Conservation (phyloP, 768 basidiomycete genomes). For the Dentipellis sp. region DNA sequence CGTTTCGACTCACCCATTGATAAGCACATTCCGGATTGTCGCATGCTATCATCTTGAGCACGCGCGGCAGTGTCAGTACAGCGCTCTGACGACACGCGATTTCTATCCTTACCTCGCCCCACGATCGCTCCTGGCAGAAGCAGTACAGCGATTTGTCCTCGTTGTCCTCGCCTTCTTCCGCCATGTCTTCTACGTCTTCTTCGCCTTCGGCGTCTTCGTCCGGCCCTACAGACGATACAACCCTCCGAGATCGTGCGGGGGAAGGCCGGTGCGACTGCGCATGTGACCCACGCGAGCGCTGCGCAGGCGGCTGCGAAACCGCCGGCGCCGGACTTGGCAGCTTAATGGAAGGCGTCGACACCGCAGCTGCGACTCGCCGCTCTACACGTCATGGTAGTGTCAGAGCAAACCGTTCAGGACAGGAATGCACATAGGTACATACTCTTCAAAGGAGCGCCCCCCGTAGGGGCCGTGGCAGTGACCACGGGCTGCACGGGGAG, state of each 20-base stretch:
- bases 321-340: conserved; percentile 26
- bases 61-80: neutral
- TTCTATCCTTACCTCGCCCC: conserved; percentile 35
- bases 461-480: conserved; percentile 1
- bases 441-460: neutral
- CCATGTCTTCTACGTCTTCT: conserved; percentile 28
- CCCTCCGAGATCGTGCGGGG: conserved; percentile 7
- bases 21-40: conserved; percentile 11
- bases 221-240: conserved; percentile 4
- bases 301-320: conserved; percentile 9
- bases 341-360: conserved; percentile 23
- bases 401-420: conserved; percentile 7
- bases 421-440: neutral
- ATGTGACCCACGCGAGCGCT: conserved; percentile 19
- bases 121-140: conserved; percentile 52
- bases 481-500: conserved; percentile 7
- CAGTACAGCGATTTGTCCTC: conserved; percentile 56
- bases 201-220: conserved; percentile 29
- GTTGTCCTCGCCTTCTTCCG: conserved; percentile 38
- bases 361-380: conserved; percentile 16
- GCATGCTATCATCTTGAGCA: conserved; percentile 13
- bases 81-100: no score
- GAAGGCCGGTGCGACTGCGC: conserved; percentile 16
- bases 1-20: conserved; percentile 12
- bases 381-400: neutral